A percentile compares a stretch with the other conserved stretches of the same genome.
Conservation (phyloP, 139 green algal species). For the Chlorella sp. region DNA sequence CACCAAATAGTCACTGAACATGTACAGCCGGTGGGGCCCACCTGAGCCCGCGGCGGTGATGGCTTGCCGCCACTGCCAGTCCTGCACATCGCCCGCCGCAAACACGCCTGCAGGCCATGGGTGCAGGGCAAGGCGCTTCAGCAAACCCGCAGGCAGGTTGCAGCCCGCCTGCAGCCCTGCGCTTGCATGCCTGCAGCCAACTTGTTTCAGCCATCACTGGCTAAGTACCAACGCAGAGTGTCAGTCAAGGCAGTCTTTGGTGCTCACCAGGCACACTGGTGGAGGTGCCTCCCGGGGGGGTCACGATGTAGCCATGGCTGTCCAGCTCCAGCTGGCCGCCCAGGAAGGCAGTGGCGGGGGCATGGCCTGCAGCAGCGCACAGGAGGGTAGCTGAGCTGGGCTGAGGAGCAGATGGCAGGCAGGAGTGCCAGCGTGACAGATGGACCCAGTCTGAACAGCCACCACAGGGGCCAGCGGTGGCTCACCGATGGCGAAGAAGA, state of each 20-base stretch:
- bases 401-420: no score
- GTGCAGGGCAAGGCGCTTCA: not conserved
- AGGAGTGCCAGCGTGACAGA: no score
- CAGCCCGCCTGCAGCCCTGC: no score
- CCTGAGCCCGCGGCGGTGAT: slow-evolving; percentile 74
- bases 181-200: no score
- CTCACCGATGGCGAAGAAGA: slow-evolving; percentile 85
- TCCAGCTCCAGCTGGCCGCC: slow-evolving; percentile 75
- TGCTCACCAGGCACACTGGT: slow-evolving; percentile 64
- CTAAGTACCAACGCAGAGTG: not conserved
- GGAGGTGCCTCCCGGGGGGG: slow-evolving; percentile 60
- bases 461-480: no score
- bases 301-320: slow-evolving; percentile 78
- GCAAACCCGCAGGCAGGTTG: no score
- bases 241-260: not conserved
- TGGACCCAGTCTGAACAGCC: no score
- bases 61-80: slow-evolving; percentile 84
- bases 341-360: slow-evolving; percentile 76
- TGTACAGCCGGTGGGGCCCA: no score
- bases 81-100: slow-evolving; percentile 79
- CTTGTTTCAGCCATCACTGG: not conserved
- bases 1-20: no score
- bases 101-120: slow-evolving; percentile 59
- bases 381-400: no score
- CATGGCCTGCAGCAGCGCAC: slow-evolving; percentile 47